These are phyloP conservation scores for Aethionema arabicum DNA, from an alignment of 345 rosid species.

Conservation along the genomic window DNA sequence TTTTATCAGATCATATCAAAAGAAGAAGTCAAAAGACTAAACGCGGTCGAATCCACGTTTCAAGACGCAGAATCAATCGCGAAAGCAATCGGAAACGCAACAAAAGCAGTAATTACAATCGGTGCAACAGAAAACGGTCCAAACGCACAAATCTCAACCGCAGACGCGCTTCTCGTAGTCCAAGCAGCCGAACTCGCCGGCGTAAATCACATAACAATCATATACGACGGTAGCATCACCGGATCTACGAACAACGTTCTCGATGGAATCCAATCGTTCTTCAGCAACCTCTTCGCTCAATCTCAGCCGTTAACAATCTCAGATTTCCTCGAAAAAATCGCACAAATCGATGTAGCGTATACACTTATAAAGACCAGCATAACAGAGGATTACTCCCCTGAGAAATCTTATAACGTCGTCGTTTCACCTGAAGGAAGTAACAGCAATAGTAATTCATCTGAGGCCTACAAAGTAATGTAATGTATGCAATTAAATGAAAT, in stretches of 20 bases:
- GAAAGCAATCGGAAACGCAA: slow-evolving; percentile 94
- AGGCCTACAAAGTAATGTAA: slow-evolving; percentile 97
- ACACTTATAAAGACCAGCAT: slow-evolving; percentile 78
- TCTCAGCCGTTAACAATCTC: slow-evolving; percentile 55
- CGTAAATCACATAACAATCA: slow-evolving; percentile 78
- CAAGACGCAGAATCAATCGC: slow-evolving; percentile 75
- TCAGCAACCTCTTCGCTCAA: slow-evolving; percentile 67
- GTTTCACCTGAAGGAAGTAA: slow-evolving; percentile 71
- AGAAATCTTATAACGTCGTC: slow-evolving; percentile 75
- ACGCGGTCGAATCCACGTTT: slow-evolving; percentile 81
- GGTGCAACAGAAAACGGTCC: slow-evolving; percentile 80
- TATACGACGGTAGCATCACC: slow-evolving; percentile 51
- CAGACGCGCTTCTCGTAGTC: slow-evolving; percentile 73
- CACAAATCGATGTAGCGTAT: slow-evolving; percentile 66
- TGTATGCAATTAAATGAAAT: slow-evolving; percentile 59
- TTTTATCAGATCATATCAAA: slow-evolving; percentile 70
- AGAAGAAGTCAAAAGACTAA: slow-evolving; percentile 70
- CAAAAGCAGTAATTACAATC: slow-evolving; percentile 82
- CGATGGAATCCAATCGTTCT: slow-evolving; percentile 76
- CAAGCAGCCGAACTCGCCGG: slow-evolving; percentile 83
- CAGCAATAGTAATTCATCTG: slow-evolving; percentile 40
- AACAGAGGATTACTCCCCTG: slow-evolving; percentile 77
- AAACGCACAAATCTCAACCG: slow-evolving; percentile 51
- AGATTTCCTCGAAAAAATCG: slow-evolving; percentile 66
- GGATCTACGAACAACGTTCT: slow-evolving; percentile 71